phyloP scores from a whole-genome alignment of 106 monocot species.

The Allium fistulosum region DNA sequence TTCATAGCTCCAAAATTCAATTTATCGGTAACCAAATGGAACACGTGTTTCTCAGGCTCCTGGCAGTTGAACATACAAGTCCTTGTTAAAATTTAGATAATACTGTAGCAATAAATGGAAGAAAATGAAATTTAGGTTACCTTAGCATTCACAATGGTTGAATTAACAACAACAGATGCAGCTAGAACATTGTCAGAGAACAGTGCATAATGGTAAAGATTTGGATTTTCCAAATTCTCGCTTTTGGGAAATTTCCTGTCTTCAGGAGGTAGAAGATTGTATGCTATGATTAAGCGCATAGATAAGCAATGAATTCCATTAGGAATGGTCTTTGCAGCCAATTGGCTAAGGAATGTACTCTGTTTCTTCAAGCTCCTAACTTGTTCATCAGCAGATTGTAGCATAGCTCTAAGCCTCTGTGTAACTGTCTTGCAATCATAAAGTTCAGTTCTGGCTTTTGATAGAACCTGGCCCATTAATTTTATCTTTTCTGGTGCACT shows the following conservation, averaged over 20 bases:
- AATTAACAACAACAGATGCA: constrained; percentile 80
- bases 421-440: constrained; percentile 62
- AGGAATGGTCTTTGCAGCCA: constrained; percentile 81
- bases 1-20: constrained; percentile 86
- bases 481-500: constrained; percentile 60
- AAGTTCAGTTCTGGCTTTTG: constrained; percentile 49
- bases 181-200: constrained; percentile 83
- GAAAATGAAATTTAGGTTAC: constrained; percentile 13
- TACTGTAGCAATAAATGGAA: constrained; percentile 3
- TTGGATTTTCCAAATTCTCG: constrained; percentile 61
- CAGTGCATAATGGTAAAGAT: constrained; percentile 70
- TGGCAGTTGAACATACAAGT: constrained; percentile 13
- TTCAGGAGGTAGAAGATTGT: constrained; percentile 62
- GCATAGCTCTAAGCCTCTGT: constrained; percentile 55
- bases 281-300: constrained; percentile 62
- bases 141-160: constrained; percentile 78
- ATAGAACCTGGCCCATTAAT: constrained; percentile 64
- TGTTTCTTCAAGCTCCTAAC: constrained; percentile 74
- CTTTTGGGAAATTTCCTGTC: constrained; percentile 54
- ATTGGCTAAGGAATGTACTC: constrained; percentile 64
- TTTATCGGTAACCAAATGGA: constrained; percentile 78
- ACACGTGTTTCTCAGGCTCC: constrained; percentile 81
- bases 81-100: neutral
- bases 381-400: constrained; percentile 68
- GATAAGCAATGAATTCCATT: constrained; percentile 75